A percentile compares a stretch with the other conserved stretches of the same genome.
Evolutionary conservation across 352 stramenopile genomes (phyloP).

Genomic region (Saprolegnia parasitica): DNA sequence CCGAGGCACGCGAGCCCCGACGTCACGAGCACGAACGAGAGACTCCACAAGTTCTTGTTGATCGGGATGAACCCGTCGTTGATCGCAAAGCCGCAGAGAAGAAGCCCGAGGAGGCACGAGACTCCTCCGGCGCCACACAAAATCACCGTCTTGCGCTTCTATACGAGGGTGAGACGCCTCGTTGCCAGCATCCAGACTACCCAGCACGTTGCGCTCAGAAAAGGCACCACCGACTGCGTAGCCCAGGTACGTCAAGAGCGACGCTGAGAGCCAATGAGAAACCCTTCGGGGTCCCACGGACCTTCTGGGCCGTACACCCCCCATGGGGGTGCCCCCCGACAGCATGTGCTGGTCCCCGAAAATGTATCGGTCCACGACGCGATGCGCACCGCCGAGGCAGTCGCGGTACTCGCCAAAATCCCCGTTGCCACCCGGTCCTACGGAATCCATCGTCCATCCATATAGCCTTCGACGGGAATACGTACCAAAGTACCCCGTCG

Average conservation of each 20-base stretch:
- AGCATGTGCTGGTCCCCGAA: conserved; percentile 63
- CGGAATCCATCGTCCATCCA: not conserved
- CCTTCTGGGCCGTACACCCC: conserved; percentile 45
- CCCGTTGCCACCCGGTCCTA: conserved; percentile 43
- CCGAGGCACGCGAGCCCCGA: conserved; percentile 37
- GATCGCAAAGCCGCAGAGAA: conserved; percentile 15
- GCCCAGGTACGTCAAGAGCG: conserved; percentile 53
- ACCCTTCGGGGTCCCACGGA: conserved; percentile 69
- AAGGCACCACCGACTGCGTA: conserved; percentile 44
- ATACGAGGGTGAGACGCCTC: not conserved
- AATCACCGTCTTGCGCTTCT: conserved; percentile 7
- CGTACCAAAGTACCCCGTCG: conserved; percentile 60
- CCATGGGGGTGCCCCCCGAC: conserved; percentile 53
- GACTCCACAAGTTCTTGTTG: conserved; percentile 85
- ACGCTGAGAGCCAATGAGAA: conserved; percentile 71
- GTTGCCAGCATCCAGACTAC: not conserved
- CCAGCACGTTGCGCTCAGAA: conserved; percentile 25
- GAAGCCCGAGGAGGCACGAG: not conserved
- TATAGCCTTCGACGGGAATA: not conserved
- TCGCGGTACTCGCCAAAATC: conserved; percentile 45
- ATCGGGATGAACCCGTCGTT: conserved; percentile 44
- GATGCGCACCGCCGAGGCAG: conserved; percentile 76
- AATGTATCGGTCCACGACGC: conserved; percentile 56
- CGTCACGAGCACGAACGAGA: conserved; percentile 57
- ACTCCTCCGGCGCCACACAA: not conserved